These are phyloP conservation scores for Chaetomiaceae sp. DNA, from an alignment of 2,329 filamentous ascomycete genomes.

Conservation along the genomic window DNA sequence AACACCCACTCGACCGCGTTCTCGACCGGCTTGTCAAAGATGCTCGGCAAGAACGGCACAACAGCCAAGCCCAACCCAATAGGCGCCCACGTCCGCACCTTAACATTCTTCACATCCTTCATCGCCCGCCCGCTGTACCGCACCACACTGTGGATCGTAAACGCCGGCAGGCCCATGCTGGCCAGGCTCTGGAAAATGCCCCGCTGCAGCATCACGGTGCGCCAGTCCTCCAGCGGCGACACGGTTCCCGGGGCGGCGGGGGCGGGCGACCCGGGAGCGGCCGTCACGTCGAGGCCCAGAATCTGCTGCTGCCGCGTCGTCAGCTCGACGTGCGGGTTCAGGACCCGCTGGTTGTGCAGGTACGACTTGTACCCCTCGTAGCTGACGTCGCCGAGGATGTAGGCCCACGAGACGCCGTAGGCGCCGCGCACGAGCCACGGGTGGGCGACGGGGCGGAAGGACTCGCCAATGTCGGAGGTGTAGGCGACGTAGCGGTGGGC, in stretches of 20 bases:
- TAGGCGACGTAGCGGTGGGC: slow-evolving; percentile 97
- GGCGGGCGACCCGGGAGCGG: not conserved
- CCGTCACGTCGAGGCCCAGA: slow-evolving; percentile 35
- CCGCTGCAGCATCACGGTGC: slow-evolving; percentile 85
- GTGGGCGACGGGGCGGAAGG: slow-evolving; percentile 88
- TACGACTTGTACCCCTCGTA: slow-evolving; percentile 97
- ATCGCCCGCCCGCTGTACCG: slow-evolving; percentile 82
- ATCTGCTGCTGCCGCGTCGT: slow-evolving; percentile 45
- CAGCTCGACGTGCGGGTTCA: slow-evolving; percentile 62
- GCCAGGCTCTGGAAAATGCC: slow-evolving; percentile 87
- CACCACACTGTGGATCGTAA: slow-evolving; percentile 91
- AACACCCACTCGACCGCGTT: slow-evolving; percentile 86
- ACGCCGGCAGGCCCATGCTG: slow-evolving; percentile 88
- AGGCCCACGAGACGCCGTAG: slow-evolving; percentile 89
- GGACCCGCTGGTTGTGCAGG: slow-evolving; percentile 70
- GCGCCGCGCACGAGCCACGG: slow-evolving; percentile 74
- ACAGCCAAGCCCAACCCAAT: slow-evolving; percentile 76
- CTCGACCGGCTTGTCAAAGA: slow-evolving; percentile 93
- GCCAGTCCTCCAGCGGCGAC: slow-evolving; percentile 79
- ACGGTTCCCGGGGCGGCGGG: slow-evolving; percentile 37
- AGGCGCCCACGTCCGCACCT: slow-evolving; percentile 77
- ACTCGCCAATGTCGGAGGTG: slow-evolving; percentile 93
- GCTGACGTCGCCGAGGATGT: slow-evolving; percentile 82
- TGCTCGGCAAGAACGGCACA: slow-evolving; percentile 75
- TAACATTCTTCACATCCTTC: slow-evolving; percentile 73